These are phyloP conservation scores for Cenchrus americanus DNA, from an alignment of 176 grass and related monocot genomes.

Conservation along the genomic window DNA sequence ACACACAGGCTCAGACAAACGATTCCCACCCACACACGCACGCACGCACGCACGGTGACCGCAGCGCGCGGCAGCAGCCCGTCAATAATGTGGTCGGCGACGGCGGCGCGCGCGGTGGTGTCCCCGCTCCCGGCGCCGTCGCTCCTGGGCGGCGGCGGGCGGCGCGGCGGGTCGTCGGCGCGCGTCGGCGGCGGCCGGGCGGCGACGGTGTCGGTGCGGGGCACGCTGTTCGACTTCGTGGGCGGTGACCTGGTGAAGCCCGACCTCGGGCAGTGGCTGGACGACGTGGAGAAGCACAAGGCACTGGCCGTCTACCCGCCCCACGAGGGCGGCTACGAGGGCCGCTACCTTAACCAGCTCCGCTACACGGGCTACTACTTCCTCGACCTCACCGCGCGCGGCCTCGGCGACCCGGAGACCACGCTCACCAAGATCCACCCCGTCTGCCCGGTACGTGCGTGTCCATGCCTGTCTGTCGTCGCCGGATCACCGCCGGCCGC, in stretches of 20 bases:
- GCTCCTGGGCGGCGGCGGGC: neutral
- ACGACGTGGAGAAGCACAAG: slow-evolving; percentile 91
- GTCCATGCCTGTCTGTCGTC: no score
- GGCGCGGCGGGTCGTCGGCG: neutral
- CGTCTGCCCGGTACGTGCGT: slow-evolving; percentile 67
- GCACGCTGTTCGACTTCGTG: slow-evolving; percentile 60
- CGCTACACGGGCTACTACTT: slow-evolving; percentile 86
- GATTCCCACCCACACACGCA: neutral
- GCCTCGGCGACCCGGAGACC: slow-evolving; percentile 81
- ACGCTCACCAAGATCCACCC: slow-evolving; percentile 94
- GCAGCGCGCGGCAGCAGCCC: neutral
- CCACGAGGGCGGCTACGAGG: slow-evolving; percentile 97
- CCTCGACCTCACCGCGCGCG: slow-evolving; percentile 82
- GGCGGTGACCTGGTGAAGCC: slow-evolving; percentile 77
- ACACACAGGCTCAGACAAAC: neutral
- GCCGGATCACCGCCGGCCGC: no score
- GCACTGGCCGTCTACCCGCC: slow-evolving; percentile 81
- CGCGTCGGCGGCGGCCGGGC: neutral
- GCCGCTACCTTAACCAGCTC: slow-evolving; percentile 85
- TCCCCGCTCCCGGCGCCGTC: slow-evolving; percentile 42
- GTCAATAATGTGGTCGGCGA: slow-evolving; percentile 51
- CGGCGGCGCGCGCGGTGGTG: slow-evolving; percentile 35
- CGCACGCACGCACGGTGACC: neutral
- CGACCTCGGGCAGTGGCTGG: slow-evolving; percentile 76
- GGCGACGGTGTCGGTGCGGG: slow-evolving; percentile 36